Base-by-base conservation (phyloP, 208 protist species). In the Acanthamoeba castellanii region DNA sequence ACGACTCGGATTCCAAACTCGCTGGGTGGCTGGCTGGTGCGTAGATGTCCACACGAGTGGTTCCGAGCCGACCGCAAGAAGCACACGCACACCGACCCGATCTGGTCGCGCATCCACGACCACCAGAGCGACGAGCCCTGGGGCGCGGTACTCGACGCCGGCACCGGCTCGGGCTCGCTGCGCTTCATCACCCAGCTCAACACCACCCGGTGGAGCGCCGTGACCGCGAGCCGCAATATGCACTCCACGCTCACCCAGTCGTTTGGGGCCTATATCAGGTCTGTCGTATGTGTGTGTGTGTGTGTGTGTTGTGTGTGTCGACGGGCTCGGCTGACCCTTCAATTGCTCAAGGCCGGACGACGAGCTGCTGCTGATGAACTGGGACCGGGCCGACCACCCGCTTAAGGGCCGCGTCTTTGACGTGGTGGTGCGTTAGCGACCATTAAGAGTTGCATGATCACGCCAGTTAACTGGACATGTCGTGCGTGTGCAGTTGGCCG, bases 281-380 rank as follows among this genome's bases (percentile, higher is more conserved):
- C 42, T 3, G 22, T 81, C 37, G 34, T 7, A 2, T 74, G n/a
- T 74, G 30, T 9, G 27, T 25, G 22, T 61, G 9, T 27, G 27
- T 27, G 30, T 74, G n/a, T 74, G 30, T 9, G 27, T 61, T 0
- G 3, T 37, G 57, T 22, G 20, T 25, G 22, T 61, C 20, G 76
- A 3, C 32, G 2, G 32, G 0, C 42, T 61, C 20, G 76, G n/a
- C 32, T 84, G 32, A 27, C 42, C 20, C 2, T 45, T 37, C 3
- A 37, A 37, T 47, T 47, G 42, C 3, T 2, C 57, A 50, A 92
- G 85, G 64, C 32, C 30, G 5, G 37, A 64, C 7, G 85, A 92
- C 64, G 22, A 92, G 64, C 57, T 92, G 13, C 34, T 92, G 59
- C 32, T 92, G 64, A 92, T 92, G 85, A 92, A 92, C 37, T 92